Percentiles rank a stretch among this genome's conserved stretches.
Conservation (phyloP, 805 yeast species). For the Metschnikowia rubicola region DNA sequence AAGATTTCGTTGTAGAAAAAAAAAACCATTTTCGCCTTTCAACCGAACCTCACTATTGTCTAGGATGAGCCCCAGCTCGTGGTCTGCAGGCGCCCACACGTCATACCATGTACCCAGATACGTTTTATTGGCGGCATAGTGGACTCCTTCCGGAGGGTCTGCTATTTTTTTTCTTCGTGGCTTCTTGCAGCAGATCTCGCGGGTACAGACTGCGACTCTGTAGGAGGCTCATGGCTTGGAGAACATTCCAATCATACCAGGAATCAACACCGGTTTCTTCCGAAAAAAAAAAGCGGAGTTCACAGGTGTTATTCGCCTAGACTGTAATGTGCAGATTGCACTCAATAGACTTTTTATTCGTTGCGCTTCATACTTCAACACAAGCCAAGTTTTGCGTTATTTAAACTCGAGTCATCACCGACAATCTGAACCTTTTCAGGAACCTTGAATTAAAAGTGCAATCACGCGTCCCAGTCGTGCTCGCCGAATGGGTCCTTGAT, state of each 20-base stretch:
- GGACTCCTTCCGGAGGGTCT: constrained; percentile 3
- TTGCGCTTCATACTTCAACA: too few species aligned
- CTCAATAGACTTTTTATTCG: too few species aligned
- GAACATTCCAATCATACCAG: too few species aligned
- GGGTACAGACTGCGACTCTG: too few species aligned
- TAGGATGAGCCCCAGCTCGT: constrained; percentile 56
- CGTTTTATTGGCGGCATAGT: constrained; percentile 22
- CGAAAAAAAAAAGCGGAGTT: too few species aligned
- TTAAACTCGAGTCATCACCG: too few species aligned
- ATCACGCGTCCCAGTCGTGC: constrained; percentile 99
- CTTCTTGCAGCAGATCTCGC: too few species aligned
- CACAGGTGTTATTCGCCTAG: too few species aligned
- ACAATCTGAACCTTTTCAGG: constrained; percentile 81
- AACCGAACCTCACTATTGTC: constrained; percentile 85
- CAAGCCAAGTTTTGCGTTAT: constrained; percentile 41
- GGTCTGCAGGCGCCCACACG: constrained; percentile 62
- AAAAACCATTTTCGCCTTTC: constrained; percentile 58
- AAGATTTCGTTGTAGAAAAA: constrained; percentile 52
- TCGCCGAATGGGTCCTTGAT: constrained; percentile 99
- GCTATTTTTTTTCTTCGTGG: too few species aligned
- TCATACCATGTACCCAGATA: constrained; percentile 32
- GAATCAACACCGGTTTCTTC: too few species aligned
- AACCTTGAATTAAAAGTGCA: constrained; percentile 68
- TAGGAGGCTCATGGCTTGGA: too few species aligned
- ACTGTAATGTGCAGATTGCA: too few species aligned